Evolutionary conservation across 495 filamentous ascomycete species (phyloP), one percentile per base, ranked within the genome.

Genomic region (Penicillium steckii): DNA sequence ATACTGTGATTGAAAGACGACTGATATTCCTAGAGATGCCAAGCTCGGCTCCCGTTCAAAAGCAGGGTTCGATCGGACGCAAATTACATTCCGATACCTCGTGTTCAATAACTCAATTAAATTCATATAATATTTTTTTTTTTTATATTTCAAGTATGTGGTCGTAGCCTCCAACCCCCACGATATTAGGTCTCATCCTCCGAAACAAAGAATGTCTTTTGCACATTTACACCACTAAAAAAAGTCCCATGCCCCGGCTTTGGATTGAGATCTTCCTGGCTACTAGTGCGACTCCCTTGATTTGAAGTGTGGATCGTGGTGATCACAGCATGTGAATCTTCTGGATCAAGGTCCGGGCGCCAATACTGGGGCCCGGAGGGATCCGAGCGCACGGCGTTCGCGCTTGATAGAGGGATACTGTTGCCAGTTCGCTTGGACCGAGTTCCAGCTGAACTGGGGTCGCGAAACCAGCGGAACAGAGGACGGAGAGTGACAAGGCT

Each of bases 401-500:
- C 56, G 42, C 68, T 71, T 12, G 68, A 68, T 5, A 73, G 56
- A 1, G 70, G 70, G 25, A 69, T 17, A 42, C 70, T 73, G 21
- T 60, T 64, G 3, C 57, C 53, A 1, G 66, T 64, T 17, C 52
- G 58, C 47, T 62, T 69, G 48, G 58, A 69, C 18, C 53, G 61
- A 12, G 61, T 58, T 8, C 56, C 54, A 9, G 15, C 54, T n/a
- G 60, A 71, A 44, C 59, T 67, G 45, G 66, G 51, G 32, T 71
- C 72, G 12, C 65, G 61, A 43, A 75, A 70, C 70, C 70, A 75
- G 48, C 72, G 70, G 57, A 83, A 74, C 0, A 79, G 60, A 5
- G 76, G 75, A 13, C 72, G 71, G n/a, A 78, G 69, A 8, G 72
- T 75, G 6, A 74, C 71, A 3, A 79, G 69, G 38, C 71, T 75